phyloP scores from a whole-genome alignment of 768 basidiomycete species.

The Boletus subparvulus region DNA sequence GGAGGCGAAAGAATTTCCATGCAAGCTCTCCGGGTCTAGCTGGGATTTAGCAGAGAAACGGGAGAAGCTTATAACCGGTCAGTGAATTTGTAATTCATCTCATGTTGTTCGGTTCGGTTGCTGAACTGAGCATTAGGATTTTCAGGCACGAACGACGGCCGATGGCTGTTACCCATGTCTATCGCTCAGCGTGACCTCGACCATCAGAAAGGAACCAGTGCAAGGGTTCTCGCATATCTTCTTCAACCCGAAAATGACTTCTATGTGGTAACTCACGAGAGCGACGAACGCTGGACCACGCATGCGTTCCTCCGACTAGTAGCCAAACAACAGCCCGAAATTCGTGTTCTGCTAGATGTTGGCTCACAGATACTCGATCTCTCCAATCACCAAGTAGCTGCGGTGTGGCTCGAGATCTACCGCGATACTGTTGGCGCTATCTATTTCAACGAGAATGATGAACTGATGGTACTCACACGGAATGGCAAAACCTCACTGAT shows the following conservation, averaged over 20 bases:
- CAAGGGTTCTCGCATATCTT: slow-evolving; percentile 32
- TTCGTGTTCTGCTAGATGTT: slow-evolving; percentile 51
- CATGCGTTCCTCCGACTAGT: slow-evolving; percentile 28
- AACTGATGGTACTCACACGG: slow-evolving; percentile 26
- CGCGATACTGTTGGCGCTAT: slow-evolving; percentile 17
- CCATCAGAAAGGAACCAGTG: slow-evolving; percentile 40
- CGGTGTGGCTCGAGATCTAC: slow-evolving; percentile 38
- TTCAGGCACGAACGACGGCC: slow-evolving; percentile 40
- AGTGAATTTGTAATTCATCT: not conserved
- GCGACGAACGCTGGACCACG: not conserved
- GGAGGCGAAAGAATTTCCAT: slow-evolving; percentile 31
- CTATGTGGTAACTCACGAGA: slow-evolving; percentile 7
- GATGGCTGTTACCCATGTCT: slow-evolving; percentile 36
- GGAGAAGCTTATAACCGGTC: slow-evolving; percentile 4
- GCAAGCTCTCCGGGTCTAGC: slow-evolving; percentile 27
- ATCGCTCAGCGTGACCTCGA: slow-evolving; percentile 28
- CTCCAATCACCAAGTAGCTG: slow-evolving; percentile 39
- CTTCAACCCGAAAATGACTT: slow-evolving; percentile 21
- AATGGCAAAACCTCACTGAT: slow-evolving; percentile 17
- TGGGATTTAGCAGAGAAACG: slow-evolving; percentile 38
- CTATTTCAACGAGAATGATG: slow-evolving; percentile 30
- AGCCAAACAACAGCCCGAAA: slow-evolving; percentile 30
- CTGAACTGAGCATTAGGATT: slow-evolving; percentile 25
- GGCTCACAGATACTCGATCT: slow-evolving; percentile 56
- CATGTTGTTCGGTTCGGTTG: not conserved